Evolutionary conservation across 2,329 filamentous ascomycete species (phyloP), one percentile per base, ranked within the genome.

Genomic region (Arthrocladium fulminans): DNA sequence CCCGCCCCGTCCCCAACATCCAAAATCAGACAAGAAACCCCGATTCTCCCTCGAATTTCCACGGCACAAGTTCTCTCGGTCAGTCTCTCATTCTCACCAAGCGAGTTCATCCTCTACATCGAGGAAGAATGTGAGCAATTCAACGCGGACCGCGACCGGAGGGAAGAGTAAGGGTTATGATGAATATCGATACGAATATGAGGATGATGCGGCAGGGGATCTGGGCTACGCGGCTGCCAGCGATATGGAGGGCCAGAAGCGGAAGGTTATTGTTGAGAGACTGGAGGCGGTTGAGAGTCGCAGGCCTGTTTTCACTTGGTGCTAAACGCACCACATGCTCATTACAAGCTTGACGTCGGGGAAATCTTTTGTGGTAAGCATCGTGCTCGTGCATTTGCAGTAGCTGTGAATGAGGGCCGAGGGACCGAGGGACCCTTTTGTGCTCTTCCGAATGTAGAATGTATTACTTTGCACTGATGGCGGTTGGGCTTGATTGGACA

Each of bases 221-320:
- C 70, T 98, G 23, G 92, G 92, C 8, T 98, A 94, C 67, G 88
- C 89, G 9, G 90, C 89, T 1, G 92, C 92, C 0, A 87, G 90
- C 64, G 92, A 88, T 22, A 88, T 94, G 79, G 92, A 97, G 67
- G 86, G 86, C 10, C 86, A 88, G 60, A 82, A 85, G 64, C 79
- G 89, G 59, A 94, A 92, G 67, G 92, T 98, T 41, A 97, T 98
- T 72, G 89, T 98, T 41, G 92, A 98, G 73, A 76, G 92, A 54
- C 70, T 98, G 50, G 92, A 98, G 73, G 86, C 90, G 51, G 92
- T 98, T 53, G 97, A 97, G 75, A 87, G 83, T 63, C 85, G 84
- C 64, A 94, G 94, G 63, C 92, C 92, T 1, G 88, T 98, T 25
- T 98, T 98, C 67, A 95, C 86, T 38, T 98, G 92, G 86, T 98